Evolutionary conservation across 768 basidiomycete genomes (phyloP), one percentile per base, ranked within the genome.

Genomic region (Lactarius sanguifluus): DNA sequence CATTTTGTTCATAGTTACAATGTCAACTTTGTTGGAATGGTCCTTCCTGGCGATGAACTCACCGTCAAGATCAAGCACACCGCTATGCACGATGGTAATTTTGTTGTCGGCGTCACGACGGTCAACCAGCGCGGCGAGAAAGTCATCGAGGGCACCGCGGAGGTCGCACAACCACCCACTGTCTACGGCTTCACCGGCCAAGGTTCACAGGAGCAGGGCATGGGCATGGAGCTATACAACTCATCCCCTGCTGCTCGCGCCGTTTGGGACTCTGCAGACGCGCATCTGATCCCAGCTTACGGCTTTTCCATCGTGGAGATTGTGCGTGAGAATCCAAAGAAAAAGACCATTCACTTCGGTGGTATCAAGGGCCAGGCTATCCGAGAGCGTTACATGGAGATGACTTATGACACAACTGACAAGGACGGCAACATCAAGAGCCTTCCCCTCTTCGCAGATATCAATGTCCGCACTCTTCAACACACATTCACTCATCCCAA

Each of bases 241-340:
- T 85, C 77, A 70, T 98, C 95, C 5, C 90, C 94, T 54, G 94
- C 96, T 23, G 97, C 97, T 63, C 91, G 92, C 68, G 90, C 94
- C 50, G 96, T 98, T 61, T 99, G 97, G 97, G 96, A 98, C 65
- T 88, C 89, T 58, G 96, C 96, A 60, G 96, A 99, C 73, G 85
- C 88, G 54, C 96, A 99, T 76, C 82, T 99, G 59, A 89, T 91
- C 57, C 89, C 92, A 32, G 94, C 96, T 5, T 98, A 99, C 73
- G 97, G 97, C 55, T 99, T 99, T 82, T 98, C 96, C 5, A 98
- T 99, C 75, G 82, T 98, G 73, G 96, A 99, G 76, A 97, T 99
- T 71, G 96, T 99, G 78, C 96, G 96, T 80, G 91, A 96, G 76
- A 98, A 98, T 76, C 96, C 96, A 23, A 97, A 95, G 83, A 88